These are phyloP conservation scores for Platanthera zijinensis DNA, from an alignment of 106 monocot genomes.

Conservation along the genomic window DNA sequence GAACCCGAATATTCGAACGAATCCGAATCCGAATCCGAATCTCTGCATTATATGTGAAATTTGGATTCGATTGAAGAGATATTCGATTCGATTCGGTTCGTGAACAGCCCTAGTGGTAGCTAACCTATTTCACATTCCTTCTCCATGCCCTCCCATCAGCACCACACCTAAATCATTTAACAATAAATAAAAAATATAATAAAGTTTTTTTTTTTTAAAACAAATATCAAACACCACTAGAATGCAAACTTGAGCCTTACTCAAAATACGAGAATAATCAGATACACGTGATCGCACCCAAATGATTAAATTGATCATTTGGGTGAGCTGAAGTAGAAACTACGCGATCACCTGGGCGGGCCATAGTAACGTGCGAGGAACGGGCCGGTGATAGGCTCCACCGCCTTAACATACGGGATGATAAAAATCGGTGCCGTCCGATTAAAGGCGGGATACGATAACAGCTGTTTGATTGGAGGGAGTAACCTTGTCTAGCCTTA, in stretches of 20 bases:
- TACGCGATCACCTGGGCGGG: not conserved
- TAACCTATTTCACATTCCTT: not conserved
- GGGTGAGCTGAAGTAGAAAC: not conserved
- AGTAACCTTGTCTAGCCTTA: not conserved
- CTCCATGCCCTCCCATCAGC: not conserved
- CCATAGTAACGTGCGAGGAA: not conserved
- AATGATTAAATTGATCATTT: not conserved
- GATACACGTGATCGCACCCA: not conserved
- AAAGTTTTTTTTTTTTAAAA: too few relatives aligned
- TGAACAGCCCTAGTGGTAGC: too few relatives aligned
- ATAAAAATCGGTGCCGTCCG: not conserved
- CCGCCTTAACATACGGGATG: not conserved
- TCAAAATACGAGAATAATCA: not conserved
- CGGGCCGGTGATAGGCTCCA: not conserved
- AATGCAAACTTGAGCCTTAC: conserved; percentile 2
- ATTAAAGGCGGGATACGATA: not conserved
- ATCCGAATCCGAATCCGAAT: too few relatives aligned
- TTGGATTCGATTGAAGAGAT: too few relatives aligned
- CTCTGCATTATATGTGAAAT: too few relatives aligned
- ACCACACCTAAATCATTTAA: not conserved
- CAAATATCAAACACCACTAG: not conserved
- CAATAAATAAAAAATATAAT: not conserved
- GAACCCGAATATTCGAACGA: too few relatives aligned
- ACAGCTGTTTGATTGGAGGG: not conserved
- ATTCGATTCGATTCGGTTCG: too few relatives aligned